Evolutionary conservation across 106 monocot species (phyloP).

Genomic region (Platanthera zijinensis): DNA sequence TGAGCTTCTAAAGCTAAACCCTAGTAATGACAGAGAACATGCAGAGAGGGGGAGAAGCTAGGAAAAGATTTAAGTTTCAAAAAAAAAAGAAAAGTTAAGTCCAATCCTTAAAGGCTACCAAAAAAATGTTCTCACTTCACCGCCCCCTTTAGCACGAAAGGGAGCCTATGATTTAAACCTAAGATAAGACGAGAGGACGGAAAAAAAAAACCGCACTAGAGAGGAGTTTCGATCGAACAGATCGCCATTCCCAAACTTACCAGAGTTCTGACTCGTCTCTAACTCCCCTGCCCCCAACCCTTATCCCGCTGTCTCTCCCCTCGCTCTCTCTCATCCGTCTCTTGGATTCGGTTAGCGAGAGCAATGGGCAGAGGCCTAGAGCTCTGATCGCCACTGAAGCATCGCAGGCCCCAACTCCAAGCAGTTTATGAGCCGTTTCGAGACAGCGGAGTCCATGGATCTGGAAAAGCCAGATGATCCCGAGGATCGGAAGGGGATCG

Average conservation of each 20-base stretch:
- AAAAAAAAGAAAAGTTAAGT: too few relatives aligned
- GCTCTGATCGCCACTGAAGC: not conserved
- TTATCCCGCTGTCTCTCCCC: not conserved
- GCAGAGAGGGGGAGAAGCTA: too few relatives aligned
- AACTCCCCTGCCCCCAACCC: not conserved
- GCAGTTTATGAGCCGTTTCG: conserved; percentile 14
- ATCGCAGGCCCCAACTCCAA: not conserved
- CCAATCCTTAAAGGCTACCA: too few relatives aligned
- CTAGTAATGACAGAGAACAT: too few relatives aligned
- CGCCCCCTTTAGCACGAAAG: too few relatives aligned
- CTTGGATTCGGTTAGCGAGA: not conserved
- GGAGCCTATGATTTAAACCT: too few relatives aligned
- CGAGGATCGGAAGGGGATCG: conserved; percentile 9
- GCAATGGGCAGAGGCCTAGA: not conserved
- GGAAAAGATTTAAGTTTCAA: too few relatives aligned
- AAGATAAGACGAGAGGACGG: too few relatives aligned
- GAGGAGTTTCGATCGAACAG: too few relatives aligned
- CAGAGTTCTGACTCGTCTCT: not conserved
- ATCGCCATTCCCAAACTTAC: not conserved
- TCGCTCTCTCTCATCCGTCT: not conserved
- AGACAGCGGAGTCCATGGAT: conserved; percentile 25
- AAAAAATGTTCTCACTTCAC: too few relatives aligned
- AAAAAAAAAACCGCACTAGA: too few relatives aligned
- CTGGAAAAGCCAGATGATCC: conserved; percentile 15
- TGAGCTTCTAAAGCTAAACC: too few relatives aligned